Percentiles rank a stretch among this genome's conserved stretches.
phyloP scores from a whole-genome alignment of 2,329 filamentous ascomycete species.

The Fusarium marasasianum region DNA sequence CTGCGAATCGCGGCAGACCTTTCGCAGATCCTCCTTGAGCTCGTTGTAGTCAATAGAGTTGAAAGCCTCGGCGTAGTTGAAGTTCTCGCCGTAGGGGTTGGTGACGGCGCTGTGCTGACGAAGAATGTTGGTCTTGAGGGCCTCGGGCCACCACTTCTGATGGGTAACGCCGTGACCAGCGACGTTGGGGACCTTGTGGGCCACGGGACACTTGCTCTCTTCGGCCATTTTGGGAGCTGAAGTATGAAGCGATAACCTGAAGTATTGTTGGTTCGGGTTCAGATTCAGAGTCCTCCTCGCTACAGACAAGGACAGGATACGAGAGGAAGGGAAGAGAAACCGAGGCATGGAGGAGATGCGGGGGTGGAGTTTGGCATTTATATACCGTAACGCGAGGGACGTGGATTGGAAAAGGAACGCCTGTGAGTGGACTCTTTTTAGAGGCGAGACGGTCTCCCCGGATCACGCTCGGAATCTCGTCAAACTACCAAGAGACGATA shows the following conservation, averaged over 20 bases:
- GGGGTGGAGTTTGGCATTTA: conserved; percentile 32
- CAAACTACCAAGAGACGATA: background rate
- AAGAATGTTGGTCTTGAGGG: conserved; percentile 33
- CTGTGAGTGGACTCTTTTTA: conserved; percentile 13
- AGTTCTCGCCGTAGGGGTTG: conserved; percentile 30
- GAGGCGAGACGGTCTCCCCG: conserved; percentile 7
- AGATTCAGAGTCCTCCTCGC: conserved; percentile 18
- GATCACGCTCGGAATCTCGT: conserved; percentile 28
- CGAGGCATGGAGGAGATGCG: conserved; percentile 28
- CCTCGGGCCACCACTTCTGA: conserved; percentile 30
- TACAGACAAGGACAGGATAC: conserved; percentile 11
- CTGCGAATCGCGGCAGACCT: conserved; percentile 78
- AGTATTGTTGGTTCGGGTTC: background rate
- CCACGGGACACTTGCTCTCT: conserved; percentile 29
- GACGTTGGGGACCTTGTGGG: conserved; percentile 25
- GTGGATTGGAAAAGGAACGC: conserved; percentile 28
- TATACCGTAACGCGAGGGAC: conserved; percentile 6
- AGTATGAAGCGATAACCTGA: conserved; percentile 1
- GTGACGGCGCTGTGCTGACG: conserved; percentile 23
- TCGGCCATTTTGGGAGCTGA: conserved; percentile 17
- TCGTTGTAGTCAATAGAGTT: conserved; percentile 51
- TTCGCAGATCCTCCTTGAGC: conserved; percentile 76
- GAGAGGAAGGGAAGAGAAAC: conserved; percentile 20
- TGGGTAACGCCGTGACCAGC: conserved; percentile 27
- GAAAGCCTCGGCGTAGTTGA: conserved; percentile 27